These are phyloP conservation scores for Pseudogymnoascus sp. DNA, from an alignment of 2,329 filamentous ascomycete genomes.

Conservation along the genomic window DNA sequence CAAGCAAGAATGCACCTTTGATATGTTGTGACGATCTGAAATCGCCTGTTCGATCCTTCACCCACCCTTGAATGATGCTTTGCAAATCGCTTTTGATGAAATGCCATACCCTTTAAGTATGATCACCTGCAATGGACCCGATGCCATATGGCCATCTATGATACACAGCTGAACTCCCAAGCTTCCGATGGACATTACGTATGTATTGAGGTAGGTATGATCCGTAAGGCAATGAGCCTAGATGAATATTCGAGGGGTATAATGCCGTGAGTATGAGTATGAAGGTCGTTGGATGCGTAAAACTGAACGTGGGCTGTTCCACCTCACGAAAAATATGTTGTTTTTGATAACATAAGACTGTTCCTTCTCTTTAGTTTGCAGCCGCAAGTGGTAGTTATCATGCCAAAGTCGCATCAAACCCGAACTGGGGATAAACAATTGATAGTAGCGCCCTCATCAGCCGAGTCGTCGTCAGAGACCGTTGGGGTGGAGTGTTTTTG, in stretches of 20 bases:
- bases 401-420: constrained; percentile 1
- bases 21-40: neutral
- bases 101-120: neutral
- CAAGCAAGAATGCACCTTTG: constrained; percentile 6
- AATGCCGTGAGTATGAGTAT: constrained; percentile 7
- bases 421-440: constrained; percentile 26
- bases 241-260: constrained; percentile 4
- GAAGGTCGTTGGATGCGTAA: constrained; percentile 6
- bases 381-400: neutral
- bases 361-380: neutral
- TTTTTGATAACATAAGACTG: neutral
- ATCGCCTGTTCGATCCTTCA: neutral
- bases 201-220: constrained; percentile 7
- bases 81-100: neutral
- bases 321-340: constrained; percentile 1
- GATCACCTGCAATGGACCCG: neutral
- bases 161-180: constrained; percentile 5
- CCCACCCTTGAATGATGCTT: neutral
- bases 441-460: constrained; percentile 25
- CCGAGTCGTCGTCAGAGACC: constrained; percentile 27
- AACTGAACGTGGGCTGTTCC: neutral
- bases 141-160: constrained; percentile 1
- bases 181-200: constrained; percentile 4
- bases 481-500: constrained; percentile 16
- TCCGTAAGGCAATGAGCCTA: constrained; percentile 1